A percentile compares a stretch with the other conserved stretches of the same genome.
Evolutionary conservation across 768 basidiomycete genomes (phyloP).

Genomic region (Leccinum obscurum): DNA sequence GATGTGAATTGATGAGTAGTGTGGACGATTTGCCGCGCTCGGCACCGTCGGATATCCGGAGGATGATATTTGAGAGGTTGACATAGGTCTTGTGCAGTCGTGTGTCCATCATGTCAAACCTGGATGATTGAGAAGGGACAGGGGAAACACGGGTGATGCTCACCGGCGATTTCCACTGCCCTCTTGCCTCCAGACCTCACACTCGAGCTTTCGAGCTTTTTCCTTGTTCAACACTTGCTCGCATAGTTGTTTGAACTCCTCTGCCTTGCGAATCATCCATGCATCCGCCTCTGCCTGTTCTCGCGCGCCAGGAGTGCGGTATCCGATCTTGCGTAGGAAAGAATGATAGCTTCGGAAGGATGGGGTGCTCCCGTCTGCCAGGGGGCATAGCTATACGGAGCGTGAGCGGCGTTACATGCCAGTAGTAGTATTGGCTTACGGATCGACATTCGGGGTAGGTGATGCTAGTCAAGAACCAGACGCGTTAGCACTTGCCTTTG

Average conservation of each 20-base stretch:
- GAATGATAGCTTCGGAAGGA: slow-evolving; percentile 69
- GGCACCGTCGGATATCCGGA: slow-evolving; percentile 82
- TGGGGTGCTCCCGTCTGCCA: slow-evolving; percentile 37
- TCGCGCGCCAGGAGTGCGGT: slow-evolving; percentile 84
- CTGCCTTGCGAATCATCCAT: slow-evolving; percentile 67
- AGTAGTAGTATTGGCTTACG: slow-evolving; percentile 41
- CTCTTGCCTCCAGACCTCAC: slow-evolving; percentile 89
- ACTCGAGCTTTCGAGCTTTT: slow-evolving; percentile 63
- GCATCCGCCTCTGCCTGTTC: slow-evolving; percentile 85
- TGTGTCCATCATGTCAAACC: slow-evolving; percentile 91
- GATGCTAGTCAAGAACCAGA: slow-evolving; percentile 41
- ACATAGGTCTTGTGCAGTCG: slow-evolving; percentile 85
- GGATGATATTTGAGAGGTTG: slow-evolving; percentile 83
- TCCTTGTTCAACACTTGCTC: slow-evolving; percentile 47
- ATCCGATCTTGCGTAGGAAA: slow-evolving; percentile 72
- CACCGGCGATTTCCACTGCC: slow-evolving; percentile 88
- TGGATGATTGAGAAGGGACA: slow-evolving; percentile 26
- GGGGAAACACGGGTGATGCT: slow-evolving; percentile 26
- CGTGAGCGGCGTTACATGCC: no score
- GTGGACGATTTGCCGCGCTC: slow-evolving; percentile 74
- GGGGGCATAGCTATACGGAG: no score
- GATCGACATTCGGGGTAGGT: slow-evolving; percentile 52
- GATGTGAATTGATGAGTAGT: slow-evolving; percentile 83
- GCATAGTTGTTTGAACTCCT: slow-evolving; percentile 48
- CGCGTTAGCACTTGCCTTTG: slow-evolving; percentile 4